Conservation (phyloP, 2,329 filamentous ascomycete genomes). For the Colletotrichum truncatum region DNA sequence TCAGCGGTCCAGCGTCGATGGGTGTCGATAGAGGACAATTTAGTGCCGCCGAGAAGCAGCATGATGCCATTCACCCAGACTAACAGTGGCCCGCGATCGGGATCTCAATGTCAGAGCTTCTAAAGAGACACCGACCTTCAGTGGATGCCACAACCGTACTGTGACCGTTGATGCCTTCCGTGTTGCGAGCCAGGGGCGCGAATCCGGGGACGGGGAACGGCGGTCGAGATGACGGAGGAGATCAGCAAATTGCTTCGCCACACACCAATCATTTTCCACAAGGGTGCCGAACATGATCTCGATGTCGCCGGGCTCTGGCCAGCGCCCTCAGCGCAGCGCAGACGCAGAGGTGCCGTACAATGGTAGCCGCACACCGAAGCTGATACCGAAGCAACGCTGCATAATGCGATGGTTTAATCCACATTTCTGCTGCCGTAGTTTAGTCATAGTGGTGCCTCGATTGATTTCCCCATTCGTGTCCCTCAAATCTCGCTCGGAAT, state of each 20-base stretch:
- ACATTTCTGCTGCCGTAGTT: not conserved
- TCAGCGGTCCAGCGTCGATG: not conserved
- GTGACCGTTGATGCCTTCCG: not conserved
- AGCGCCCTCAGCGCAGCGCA: not conserved
- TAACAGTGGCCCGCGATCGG: not conserved
- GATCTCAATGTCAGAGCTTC: not conserved
- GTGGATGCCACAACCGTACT: not conserved
- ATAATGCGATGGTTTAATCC: too few species aligned
- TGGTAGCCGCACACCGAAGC: too few species aligned
- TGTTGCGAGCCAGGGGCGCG: not conserved
- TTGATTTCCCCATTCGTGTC: too few species aligned
- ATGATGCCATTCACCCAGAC: not conserved
- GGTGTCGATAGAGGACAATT: not conserved
- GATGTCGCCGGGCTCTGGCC: not conserved
- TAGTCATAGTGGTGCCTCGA: not conserved
- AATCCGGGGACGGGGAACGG: not conserved
- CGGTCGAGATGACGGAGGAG: conserved; percentile 13
- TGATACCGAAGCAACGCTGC: too few species aligned
- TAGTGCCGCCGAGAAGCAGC: not conserved
- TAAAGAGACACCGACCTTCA: not conserved
- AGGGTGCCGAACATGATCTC: not conserved
- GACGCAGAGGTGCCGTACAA: not conserved
- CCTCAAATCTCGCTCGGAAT: too few species aligned
- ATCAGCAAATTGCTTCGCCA: not conserved
- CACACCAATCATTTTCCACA: not conserved